Conservation (phyloP, 2,329 filamentous ascomycete species). For the Colletotrichum aenigma region DNA sequence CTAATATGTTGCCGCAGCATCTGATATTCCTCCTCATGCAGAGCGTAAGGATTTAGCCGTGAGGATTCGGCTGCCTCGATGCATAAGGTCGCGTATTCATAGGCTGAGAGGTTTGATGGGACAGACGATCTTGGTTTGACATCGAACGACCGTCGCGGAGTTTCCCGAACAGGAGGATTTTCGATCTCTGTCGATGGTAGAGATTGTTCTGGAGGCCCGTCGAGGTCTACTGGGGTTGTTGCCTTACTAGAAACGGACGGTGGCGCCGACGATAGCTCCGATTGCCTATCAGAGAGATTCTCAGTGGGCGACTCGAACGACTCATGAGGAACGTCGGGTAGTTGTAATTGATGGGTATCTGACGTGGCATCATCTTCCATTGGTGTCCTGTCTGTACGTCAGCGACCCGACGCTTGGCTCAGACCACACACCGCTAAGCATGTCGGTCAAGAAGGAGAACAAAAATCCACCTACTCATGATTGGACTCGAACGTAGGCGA, state of each 20-base stretch:
- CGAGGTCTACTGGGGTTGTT: slow-evolving; percentile 60
- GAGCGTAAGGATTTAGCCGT: slow-evolving; percentile 83
- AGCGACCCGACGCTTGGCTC: neutral
- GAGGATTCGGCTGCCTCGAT: slow-evolving; percentile 89
- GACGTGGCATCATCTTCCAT: neutral
- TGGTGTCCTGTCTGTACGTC: neutral
- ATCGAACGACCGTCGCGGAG: slow-evolving; percentile 51
- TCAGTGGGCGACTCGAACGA: slow-evolving; percentile 60
- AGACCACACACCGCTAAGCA: neutral
- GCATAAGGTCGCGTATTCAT: slow-evolving; percentile 89
- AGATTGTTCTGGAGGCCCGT: slow-evolving; percentile 24
- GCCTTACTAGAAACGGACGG: slow-evolving; percentile 66
- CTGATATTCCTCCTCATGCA: slow-evolving; percentile 84
- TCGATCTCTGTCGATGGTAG: slow-evolving; percentile 22
- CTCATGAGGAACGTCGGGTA: slow-evolving; percentile 28
- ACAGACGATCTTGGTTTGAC: slow-evolving; percentile 83
- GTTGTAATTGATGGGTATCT: neutral
- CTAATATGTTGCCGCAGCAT: slow-evolving; percentile 83
- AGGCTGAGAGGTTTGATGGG: slow-evolving; percentile 71
- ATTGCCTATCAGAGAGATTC: slow-evolving; percentile 55
- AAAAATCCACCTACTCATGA: slow-evolving; percentile 10
- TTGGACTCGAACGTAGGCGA: slow-evolving; percentile 2
- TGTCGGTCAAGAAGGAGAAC: neutral
- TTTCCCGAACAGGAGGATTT: slow-evolving; percentile 22
- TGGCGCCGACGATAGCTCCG: slow-evolving; percentile 59